phyloP scores from a whole-genome alignment of 176 grass and related monocot genomes.

The Triticum aestivum region IWGSC_CS_RefSeq_v2.1 NC_057794.1:530337641-530338140 shows the following conservation, averaged over 20 bases:
- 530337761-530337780: conserved; percentile 39
- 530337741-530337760: conserved; percentile 43
- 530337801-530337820: conserved; percentile 79
- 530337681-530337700: conserved; percentile 57
- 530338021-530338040: conserved; percentile 33
- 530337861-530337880: conserved; percentile 39
- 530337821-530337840: conserved; percentile 76
- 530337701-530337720: conserved; percentile 31
- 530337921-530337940: background rate
- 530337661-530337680: conserved; percentile 83
- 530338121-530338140: background rate
- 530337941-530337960: conserved; percentile 52
- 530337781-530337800: conserved; percentile 56
- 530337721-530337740: conserved; percentile 53
- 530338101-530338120: background rate
- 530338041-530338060: background rate
- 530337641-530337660: conserved; percentile 70
- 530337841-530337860: conserved; percentile 42
- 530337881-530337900: conserved; percentile 56
- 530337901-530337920: conserved; percentile 63
- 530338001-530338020: conserved; percentile 44
- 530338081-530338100: conserved; percentile 32
- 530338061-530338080: conserved; percentile 39
- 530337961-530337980: conserved; percentile 72
- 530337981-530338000: conserved; percentile 58